phyloP scores from a whole-genome alignment of 2,329 filamentous ascomycete genomes.

The Calonectria fujianensis region DNA sequence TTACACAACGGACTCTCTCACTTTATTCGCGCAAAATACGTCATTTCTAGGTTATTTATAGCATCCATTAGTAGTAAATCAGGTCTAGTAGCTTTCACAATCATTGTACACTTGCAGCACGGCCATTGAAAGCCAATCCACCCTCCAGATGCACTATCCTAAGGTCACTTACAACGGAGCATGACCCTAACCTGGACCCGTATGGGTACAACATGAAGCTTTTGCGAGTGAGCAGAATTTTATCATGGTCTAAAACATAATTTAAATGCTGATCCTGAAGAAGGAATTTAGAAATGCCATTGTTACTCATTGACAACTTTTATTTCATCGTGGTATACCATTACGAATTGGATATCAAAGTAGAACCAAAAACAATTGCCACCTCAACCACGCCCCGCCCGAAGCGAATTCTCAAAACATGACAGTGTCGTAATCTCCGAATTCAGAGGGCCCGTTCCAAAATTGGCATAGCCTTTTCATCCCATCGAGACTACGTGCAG shows the following conservation, averaged over 20 bases:
- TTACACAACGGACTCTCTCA: too few species aligned
- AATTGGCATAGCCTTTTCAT: conserved; percentile 4
- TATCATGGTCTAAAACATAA: neutral
- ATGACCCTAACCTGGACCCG: neutral
- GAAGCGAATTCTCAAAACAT: neutral
- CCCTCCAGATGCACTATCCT: neutral
- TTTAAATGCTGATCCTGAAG: neutral
- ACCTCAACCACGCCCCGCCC: neutral
- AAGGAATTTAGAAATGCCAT: neutral
- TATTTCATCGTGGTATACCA: neutral
- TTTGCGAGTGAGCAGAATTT: neutral
- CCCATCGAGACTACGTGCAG: conserved; percentile 2
- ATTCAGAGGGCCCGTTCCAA: neutral
- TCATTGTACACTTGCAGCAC: too few species aligned
- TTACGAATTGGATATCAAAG: neutral
- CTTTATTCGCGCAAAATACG: too few species aligned
- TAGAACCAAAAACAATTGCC: neutral
- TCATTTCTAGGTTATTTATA: too few species aligned
- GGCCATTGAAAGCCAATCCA: too few species aligned
- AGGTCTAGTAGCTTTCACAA: too few species aligned
- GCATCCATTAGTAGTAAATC: too few species aligned
- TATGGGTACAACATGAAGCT: neutral
- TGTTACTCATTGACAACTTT: neutral
- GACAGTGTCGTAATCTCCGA: neutral
- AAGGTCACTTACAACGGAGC: neutral